These are phyloP conservation scores for Lentinula aciculospora DNA, from an alignment of 768 basidiomycete species.

Conservation along the genomic window DNA sequence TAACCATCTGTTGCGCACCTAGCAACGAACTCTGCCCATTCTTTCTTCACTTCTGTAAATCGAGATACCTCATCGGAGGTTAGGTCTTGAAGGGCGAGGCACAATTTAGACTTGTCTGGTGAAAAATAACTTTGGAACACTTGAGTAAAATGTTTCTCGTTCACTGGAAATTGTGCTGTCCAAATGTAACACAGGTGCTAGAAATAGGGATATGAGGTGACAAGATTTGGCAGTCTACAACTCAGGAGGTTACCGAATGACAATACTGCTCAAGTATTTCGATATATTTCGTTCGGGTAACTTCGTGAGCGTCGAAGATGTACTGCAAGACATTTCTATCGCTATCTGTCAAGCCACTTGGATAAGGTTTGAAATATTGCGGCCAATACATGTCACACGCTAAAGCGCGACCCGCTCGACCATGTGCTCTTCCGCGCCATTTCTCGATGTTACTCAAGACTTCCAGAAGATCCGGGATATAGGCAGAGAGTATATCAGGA, in stretches of 20 bases:
- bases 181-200: not conserved
- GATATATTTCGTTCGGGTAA: not conserved
- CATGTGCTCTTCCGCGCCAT: not conserved
- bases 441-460: not conserved
- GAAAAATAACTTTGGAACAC: not conserved
- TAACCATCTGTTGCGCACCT: not conserved
- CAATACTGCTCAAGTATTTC: not conserved
- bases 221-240: too few species aligned
- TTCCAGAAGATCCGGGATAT: constrained; percentile 3
- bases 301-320: not conserved
- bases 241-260: not conserved
- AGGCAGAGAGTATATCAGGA: not conserved
- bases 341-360: not conserved
- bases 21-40: not conserved
- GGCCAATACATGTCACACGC: not conserved
- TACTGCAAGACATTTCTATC: not conserved
- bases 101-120: not conserved
- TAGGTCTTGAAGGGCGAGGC: not conserved
- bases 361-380: not conserved
- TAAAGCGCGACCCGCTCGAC: not conserved
- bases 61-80: not conserved
- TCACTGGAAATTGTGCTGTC: not conserved
- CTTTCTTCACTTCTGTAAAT: not conserved
- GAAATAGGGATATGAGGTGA: not conserved
- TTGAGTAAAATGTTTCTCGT: not conserved